Base-by-base conservation (phyloP, 345 rosid genomes). In the Stellera chamaejasme region DNA sequence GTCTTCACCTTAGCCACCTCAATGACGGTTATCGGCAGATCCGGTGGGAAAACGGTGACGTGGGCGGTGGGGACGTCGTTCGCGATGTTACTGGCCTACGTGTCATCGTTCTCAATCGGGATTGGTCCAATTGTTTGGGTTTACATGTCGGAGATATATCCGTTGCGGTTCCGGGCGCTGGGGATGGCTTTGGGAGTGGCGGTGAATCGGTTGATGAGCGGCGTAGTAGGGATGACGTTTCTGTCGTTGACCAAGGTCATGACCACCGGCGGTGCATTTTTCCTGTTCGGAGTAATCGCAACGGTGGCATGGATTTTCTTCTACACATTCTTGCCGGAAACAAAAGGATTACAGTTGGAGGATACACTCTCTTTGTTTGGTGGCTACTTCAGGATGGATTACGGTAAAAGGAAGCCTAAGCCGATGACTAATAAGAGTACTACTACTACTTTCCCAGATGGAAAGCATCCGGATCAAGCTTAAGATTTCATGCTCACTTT, bases 91-190 rank as follows among this genome's bases (percentile, higher is more conserved):
- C 74, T 79, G 8, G 50, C 61, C 0, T 67, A 58, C 13, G 82
- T 82, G 3, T 80, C 90, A 2, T 85, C 73, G 66, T 85, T 85
- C 48, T 80, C 95, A 0, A 77, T 85, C 2, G 93, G 91, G 46
- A 85, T 75, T 9, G 96, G 91, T 43, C 95, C 95, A 0, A 72
- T 85, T 4, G 80, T 95, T 0, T 85, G 94, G 95, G 97, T 89
- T 19, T 89, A 89, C 54, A 78, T 83, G 7, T 75, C 83, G 0
- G 94, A 85, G 80, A 78, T 82, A 27, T 85, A 80, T 67, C 94
- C 94, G 2, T 44, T 72, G 53, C 69, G 74, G 60, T 69, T 77
- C 43, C 64, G 94, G 68, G 94, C 90, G 46, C 90, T 77, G 19
- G 94, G 94, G 26, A 72, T 77, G 0, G 72, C 74, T 55, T n/a